phyloP scores from a whole-genome alignment of 148 eudicot genomes.

The Fagopyrum homotropicum region DNA sequence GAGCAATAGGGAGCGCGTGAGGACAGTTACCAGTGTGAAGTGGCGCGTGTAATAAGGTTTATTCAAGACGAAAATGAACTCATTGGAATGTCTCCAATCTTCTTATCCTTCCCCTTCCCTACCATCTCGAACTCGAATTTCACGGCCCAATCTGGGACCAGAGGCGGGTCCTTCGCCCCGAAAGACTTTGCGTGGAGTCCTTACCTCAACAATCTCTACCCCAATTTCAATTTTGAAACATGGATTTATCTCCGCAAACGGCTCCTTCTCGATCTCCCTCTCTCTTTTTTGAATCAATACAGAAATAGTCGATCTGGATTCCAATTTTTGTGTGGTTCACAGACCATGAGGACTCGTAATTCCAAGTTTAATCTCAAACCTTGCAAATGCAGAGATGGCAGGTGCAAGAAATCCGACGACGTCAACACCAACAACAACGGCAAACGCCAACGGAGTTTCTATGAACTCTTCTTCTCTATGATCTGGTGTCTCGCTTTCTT shows the following conservation, averaged over 20 bases:
- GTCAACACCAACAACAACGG: neutral
- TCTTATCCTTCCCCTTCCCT: neutral
- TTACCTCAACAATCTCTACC: neutral
- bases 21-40: neutral
- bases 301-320: neutral
- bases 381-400: conserved; percentile 1
- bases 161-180: neutral
- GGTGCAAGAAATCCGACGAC: neutral
- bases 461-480: conserved; percentile 46
- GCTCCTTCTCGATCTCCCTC: neutral
- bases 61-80: neutral
- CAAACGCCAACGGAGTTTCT: conserved; percentile 21
- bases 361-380: conserved; percentile 12
- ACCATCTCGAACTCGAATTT: neutral
- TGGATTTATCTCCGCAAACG: neutral
- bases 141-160: conserved; percentile 1
- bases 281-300: neutral
- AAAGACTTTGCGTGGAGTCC: neutral
- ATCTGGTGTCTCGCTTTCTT: conserved; percentile 44
- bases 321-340: neutral
- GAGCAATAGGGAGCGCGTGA: neutral
- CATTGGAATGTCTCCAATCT: neutral
- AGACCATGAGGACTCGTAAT: conserved; percentile 6
- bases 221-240: neutral
- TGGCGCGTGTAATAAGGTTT: neutral